These are phyloP conservation scores for Ogataea siamensis DNA, from an alignment of 805 yeast species.

Conservation along the genomic window DNA sequence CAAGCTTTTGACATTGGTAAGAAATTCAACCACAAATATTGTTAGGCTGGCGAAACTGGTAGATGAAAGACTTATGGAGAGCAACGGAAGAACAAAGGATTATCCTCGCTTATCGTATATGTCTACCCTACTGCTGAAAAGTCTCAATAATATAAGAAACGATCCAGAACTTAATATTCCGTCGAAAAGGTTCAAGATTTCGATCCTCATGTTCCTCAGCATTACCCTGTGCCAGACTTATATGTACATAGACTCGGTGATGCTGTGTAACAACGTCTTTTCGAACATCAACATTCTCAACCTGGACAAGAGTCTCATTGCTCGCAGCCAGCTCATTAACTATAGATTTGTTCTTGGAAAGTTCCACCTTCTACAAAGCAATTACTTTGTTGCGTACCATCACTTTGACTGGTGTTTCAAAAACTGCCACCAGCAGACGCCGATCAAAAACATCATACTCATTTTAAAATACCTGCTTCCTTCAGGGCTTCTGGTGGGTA, in stretches of 20 bases:
- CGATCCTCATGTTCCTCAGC: constrained; percentile 48
- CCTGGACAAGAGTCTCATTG: constrained; percentile 41
- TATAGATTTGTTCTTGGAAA: constrained; percentile 54
- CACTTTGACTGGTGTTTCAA: constrained; percentile 52
- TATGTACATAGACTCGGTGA: constrained; percentile 51
- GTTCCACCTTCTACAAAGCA: constrained; percentile 52
- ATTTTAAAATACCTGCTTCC: constrained; percentile 52
- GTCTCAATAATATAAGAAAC: constrained; percentile 51
- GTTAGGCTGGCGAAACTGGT: constrained; percentile 45
- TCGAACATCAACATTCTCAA: constrained; percentile 55
- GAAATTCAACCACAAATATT: constrained; percentile 36
- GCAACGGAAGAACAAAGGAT: constrained; percentile 30
- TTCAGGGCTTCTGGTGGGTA: constrained; percentile 51
- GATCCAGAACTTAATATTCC: constrained; percentile 36
- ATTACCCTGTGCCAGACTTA: constrained; percentile 50
- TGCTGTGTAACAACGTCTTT: constrained; percentile 59
- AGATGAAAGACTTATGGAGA: constrained; percentile 42
- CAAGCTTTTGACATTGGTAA: constrained; percentile 37
- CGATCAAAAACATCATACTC: constrained; percentile 32
- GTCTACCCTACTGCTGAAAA: constrained; percentile 47
- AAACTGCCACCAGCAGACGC: constrained; percentile 32
- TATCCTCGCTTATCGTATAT: constrained; percentile 46
- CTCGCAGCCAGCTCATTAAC: constrained; percentile 44
- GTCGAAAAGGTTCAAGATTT: constrained; percentile 39
- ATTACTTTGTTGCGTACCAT: constrained; percentile 43